Evolutionary conservation across 768 basidiomycete genomes (phyloP).

Genomic region (Lactifluus subvellereus): DNA sequence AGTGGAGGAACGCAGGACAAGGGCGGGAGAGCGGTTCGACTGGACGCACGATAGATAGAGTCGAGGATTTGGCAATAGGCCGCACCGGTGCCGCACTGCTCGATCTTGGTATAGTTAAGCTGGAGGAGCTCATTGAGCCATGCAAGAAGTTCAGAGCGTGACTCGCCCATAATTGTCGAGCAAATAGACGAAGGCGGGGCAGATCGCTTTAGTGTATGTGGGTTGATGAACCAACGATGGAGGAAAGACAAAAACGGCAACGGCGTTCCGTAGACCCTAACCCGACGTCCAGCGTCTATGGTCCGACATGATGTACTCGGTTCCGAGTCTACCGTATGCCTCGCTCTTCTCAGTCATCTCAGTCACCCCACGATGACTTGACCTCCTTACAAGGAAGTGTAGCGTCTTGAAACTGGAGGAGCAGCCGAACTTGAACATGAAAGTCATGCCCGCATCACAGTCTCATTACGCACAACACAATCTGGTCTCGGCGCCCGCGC

Average conservation of each 20-base stretch:
- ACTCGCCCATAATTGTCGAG: constrained; percentile 49
- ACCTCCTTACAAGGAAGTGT: no score
- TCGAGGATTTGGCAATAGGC: constrained; percentile 96
- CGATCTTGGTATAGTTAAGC: constrained; percentile 86
- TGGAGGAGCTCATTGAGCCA: constrained; percentile 96
- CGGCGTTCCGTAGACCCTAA: constrained; percentile 11
- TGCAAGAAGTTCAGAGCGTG: constrained; percentile 78
- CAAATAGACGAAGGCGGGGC: constrained; percentile 3
- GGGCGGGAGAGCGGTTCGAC: neutral
- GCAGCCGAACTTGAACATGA: no score
- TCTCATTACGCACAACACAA: no score
- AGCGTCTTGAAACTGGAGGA: no score
- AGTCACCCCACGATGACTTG: no score
- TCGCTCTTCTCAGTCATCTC: no score
- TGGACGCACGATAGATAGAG: constrained; percentile 77
- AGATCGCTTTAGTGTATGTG: neutral
- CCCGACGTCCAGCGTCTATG: neutral
- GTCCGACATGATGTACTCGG: no score
- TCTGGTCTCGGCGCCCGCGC: no score
- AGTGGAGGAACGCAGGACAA: neutral
- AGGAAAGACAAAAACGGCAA: neutral
- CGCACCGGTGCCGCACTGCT: constrained; percentile 86
- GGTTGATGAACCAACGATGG: constrained; percentile 3
- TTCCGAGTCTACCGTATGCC: no score
- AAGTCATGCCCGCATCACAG: no score